Evolutionary conservation across 768 basidiomycete species (phyloP).

Genomic region (Hemileccinum impolitum): DNA sequence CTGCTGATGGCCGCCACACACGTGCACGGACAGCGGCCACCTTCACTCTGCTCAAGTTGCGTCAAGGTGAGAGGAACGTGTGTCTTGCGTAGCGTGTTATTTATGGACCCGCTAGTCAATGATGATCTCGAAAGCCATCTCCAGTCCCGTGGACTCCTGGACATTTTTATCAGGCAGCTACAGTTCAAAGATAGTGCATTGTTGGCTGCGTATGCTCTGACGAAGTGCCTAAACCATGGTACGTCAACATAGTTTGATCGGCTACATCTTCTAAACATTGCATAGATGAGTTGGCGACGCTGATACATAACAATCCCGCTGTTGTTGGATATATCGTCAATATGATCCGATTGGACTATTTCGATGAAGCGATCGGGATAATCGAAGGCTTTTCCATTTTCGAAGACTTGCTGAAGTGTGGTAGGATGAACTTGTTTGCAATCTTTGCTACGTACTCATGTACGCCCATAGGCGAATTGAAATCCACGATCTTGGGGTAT

Average conservation of each 20-base stretch:
- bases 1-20: conserved; percentile 1
- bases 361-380: conserved; percentile 24
- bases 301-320: neutral
- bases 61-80: neutral
- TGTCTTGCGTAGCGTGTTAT: neutral
- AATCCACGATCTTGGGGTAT: conserved; percentile 3
- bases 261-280: neutral
- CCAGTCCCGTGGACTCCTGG: neutral
- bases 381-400: conserved; percentile 18
- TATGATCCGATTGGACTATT: conserved; percentile 23
- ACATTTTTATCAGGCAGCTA: conserved; percentile 11
- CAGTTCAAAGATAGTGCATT: conserved; percentile 13
- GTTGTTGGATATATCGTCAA: conserved; percentile 19
- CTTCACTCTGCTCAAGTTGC: conserved; percentile 12
- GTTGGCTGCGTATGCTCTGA: conserved; percentile 15
- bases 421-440: neutral
- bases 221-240: conserved; percentile 10
- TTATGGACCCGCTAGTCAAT: neutral
- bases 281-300: neutral
- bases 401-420: conserved; percentile 8
- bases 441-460: neutral
- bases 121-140: conserved; percentile 4
- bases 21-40: conserved; percentile 14
- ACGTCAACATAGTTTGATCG: neutral
- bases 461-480: conserved; percentile 1